Conservation (phyloP, 495 filamentous ascomycete species). For the Daldinia grandis region DNA sequence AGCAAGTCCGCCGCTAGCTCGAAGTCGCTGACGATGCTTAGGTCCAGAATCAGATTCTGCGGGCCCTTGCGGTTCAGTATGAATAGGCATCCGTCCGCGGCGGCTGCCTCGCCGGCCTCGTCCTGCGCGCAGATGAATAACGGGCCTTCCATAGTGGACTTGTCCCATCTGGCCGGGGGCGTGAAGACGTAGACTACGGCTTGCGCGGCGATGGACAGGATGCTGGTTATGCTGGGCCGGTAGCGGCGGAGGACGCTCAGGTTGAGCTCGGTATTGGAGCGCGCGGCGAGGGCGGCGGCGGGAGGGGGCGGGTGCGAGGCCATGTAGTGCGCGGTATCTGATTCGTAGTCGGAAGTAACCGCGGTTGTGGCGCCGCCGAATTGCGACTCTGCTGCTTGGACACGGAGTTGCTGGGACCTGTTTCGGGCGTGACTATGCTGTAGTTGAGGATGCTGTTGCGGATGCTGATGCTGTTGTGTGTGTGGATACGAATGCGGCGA, state of each 20-base stretch:
- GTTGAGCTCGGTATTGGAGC: constrained; percentile 83
- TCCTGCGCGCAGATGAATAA: constrained; percentile 78
- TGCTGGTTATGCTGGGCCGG: constrained; percentile 68
- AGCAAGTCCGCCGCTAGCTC: constrained; percentile 54
- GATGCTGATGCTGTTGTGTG: constrained; percentile 51
- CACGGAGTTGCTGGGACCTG: constrained; percentile 39
- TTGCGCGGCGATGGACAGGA: constrained; percentile 79
- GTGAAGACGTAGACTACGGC: constrained; percentile 81
- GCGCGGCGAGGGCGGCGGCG: constrained; percentile 55
- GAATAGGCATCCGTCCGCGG: constrained; percentile 51
- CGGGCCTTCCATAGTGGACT: constrained; percentile 77
- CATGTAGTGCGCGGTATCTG: constrained; percentile 49
- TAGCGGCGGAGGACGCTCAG: constrained; percentile 79
- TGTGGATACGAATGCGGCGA: constrained; percentile 36
- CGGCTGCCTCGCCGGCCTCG: constrained; percentile 7
- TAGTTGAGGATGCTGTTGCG: constrained; percentile 32
- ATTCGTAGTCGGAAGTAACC: constrained; percentile 72
- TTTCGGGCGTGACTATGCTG: constrained; percentile 30
- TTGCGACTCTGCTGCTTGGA: constrained; percentile 24
- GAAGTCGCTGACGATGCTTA: constrained; percentile 50
- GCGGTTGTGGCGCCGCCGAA: constrained; percentile 10
- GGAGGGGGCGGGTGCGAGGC: constrained; percentile 32
- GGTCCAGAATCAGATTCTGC: constrained; percentile 55
- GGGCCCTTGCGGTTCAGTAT: constrained; percentile 58
- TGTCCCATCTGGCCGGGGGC: constrained; percentile 74